Evolutionary conservation across 352 stramenopile species (phyloP).

Genomic region (Phytophthora ramorum): DNA sequence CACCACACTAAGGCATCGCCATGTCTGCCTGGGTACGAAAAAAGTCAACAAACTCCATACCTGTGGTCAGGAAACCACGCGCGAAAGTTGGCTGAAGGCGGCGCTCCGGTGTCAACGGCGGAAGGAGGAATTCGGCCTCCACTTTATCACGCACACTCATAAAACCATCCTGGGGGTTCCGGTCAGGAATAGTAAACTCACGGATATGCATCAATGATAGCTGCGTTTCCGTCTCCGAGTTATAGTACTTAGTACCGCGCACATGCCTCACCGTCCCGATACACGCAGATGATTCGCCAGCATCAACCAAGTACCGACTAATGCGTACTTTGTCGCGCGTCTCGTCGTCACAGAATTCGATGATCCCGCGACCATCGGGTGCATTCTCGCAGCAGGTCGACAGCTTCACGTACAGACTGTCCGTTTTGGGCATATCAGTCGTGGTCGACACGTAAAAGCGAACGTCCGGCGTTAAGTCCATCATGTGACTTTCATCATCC

Average conservation of each 20-base stretch:
- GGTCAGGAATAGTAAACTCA: slow-evolving; percentile 64
- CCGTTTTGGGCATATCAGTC: slow-evolving; percentile 58
- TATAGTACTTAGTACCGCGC: slow-evolving; percentile 53
- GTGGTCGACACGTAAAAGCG: slow-evolving; percentile 83
- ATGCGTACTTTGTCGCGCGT: slow-evolving; percentile 54
- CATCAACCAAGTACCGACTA: slow-evolving; percentile 52
- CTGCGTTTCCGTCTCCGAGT: slow-evolving; percentile 35
- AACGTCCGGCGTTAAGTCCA: slow-evolving; percentile 77
- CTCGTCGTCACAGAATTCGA: slow-evolving; percentile 64
- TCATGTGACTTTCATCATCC: slow-evolving; percentile 55
- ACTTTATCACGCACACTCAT: slow-evolving; percentile 60
- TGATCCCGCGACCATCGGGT: slow-evolving; percentile 53
- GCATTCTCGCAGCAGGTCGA: slow-evolving; percentile 39
- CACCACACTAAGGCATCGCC: slow-evolving; percentile 22
- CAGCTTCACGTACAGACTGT: slow-evolving; percentile 51
- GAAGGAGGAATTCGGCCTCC: slow-evolving; percentile 72
- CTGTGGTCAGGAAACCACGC: slow-evolving; percentile 57
- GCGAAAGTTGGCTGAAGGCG: slow-evolving; percentile 63
- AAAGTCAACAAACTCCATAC: slow-evolving; percentile 73
- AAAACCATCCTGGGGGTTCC: slow-evolving; percentile 53
- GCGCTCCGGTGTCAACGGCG: slow-evolving; percentile 57
- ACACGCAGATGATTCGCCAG: slow-evolving; percentile 45
- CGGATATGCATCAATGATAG: slow-evolving; percentile 61
- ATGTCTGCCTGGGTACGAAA: slow-evolving; percentile 49
- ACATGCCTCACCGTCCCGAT: slow-evolving; percentile 71